Evolutionary conservation across 768 basidiomycete species (phyloP).

Genomic region (Pleurotus salmoneostramineus): DNA sequence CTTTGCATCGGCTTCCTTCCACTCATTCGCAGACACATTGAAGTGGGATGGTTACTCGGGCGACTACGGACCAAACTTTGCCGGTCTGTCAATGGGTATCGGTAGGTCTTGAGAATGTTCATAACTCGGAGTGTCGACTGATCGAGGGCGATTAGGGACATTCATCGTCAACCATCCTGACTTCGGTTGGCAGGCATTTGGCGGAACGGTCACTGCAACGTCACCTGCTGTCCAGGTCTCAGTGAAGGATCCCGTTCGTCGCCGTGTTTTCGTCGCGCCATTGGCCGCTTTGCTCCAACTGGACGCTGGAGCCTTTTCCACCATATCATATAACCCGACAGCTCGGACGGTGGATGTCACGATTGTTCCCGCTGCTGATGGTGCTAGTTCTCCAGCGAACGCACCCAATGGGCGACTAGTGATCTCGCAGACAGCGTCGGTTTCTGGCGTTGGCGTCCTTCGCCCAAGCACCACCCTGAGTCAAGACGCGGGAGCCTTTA

Average conservation of each 20-base stretch:
- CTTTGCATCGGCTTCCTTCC: slow-evolving; percentile 57
- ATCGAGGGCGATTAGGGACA: slow-evolving; percentile 13
- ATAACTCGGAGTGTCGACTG: not conserved
- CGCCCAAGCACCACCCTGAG: slow-evolving; percentile 32
- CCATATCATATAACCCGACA: slow-evolving; percentile 34
- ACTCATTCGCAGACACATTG: slow-evolving; percentile 53
- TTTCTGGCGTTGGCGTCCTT: slow-evolving; percentile 34
- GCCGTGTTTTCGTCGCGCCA: slow-evolving; percentile 49
- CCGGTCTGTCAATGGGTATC: slow-evolving; percentile 48
- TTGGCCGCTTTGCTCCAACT: slow-evolving; percentile 40
- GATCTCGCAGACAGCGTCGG: slow-evolving; percentile 36
- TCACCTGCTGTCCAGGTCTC: slow-evolving; percentile 39
- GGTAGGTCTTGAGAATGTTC: slow-evolving; percentile 13
- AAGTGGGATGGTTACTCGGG: slow-evolving; percentile 57
- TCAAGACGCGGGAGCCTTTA: slow-evolving; percentile 43
- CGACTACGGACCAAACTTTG: slow-evolving; percentile 59
- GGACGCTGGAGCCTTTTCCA: slow-evolving; percentile 50
- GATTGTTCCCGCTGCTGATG: slow-evolving; percentile 34
- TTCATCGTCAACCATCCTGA: slow-evolving; percentile 48
- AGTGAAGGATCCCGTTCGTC: slow-evolving; percentile 42
- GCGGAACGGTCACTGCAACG: slow-evolving; percentile 40
- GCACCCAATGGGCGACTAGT: slow-evolving; percentile 44
- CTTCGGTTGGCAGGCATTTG: slow-evolving; percentile 62
- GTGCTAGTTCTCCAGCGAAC: slow-evolving; percentile 34
- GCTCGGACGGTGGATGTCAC: slow-evolving; percentile 34